Conservation (phyloP, 2,329 filamentous ascomycete species). For the Calonectria pseudoreteaudii region DNA sequence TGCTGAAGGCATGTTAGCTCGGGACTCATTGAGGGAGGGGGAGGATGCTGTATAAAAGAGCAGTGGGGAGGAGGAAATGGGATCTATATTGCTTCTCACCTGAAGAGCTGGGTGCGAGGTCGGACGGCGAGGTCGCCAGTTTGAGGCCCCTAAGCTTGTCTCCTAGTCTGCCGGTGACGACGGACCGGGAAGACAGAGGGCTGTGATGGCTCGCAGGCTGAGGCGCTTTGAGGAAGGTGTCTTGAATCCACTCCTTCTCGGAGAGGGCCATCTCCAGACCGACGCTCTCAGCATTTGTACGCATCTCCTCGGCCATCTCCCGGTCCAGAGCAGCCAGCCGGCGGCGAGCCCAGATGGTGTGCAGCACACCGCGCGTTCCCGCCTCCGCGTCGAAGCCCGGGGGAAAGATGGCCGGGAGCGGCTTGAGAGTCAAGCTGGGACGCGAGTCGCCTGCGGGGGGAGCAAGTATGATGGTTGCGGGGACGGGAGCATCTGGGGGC, state of each 20-base stretch:
- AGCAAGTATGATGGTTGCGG: slow-evolving; percentile 76
- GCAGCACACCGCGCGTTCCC: slow-evolving; percentile 84
- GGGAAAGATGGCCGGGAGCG: slow-evolving; percentile 88
- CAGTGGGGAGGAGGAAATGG: background rate
- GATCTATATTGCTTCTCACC: slow-evolving; percentile 56
- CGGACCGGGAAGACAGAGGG: slow-evolving; percentile 71
- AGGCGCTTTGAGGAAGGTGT: slow-evolving; percentile 69
- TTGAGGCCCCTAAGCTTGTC: slow-evolving; percentile 86
- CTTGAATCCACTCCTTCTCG: slow-evolving; percentile 87
- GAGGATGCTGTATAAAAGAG: background rate
- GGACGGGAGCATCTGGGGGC: slow-evolving; percentile 77
- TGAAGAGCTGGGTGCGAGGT: slow-evolving; percentile 65
- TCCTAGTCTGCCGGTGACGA: slow-evolving; percentile 75
- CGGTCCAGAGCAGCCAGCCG: slow-evolving; percentile 78
- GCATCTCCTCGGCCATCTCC: slow-evolving; percentile 81
- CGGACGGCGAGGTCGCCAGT: slow-evolving; percentile 77
- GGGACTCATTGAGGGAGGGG: slow-evolving; percentile 17
- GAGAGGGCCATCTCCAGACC: slow-evolving; percentile 86
- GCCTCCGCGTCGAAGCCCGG: slow-evolving; percentile 77
- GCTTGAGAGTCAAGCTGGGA: slow-evolving; percentile 72
- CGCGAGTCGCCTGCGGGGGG: slow-evolving; percentile 48
- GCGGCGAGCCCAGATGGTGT: slow-evolving; percentile 92
- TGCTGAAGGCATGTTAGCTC: slow-evolving; percentile 37
- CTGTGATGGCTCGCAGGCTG: slow-evolving; percentile 27
- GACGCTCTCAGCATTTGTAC: slow-evolving; percentile 82